Evolutionary conservation across 345 rosid species (phyloP), one percentile per base, ranked within the genome.

Genomic region (Cardiospermum halicacabum): DNA sequence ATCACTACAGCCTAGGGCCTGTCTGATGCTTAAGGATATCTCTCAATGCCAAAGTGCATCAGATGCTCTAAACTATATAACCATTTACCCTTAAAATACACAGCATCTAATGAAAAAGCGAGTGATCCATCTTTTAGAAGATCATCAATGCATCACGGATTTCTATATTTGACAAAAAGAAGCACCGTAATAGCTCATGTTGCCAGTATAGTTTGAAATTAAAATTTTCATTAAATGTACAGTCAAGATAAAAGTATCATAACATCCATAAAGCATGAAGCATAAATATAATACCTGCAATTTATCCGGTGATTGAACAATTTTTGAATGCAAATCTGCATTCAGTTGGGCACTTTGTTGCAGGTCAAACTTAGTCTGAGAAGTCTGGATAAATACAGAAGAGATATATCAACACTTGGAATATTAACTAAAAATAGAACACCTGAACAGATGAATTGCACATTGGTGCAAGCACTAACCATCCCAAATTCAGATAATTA

Each of bases 301-400:
- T 68, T 94, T 94, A 70, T 89, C 96, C 15, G 99, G 97, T 30
- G 99, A 94, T 48, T 91, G 96, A 73, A 94, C 96, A 66, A 94
- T 83, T 76, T 79, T 87, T 47, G 93, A 84, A 11, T 91, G 83
- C 28, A 91, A 77, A 61, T 76, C 82, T 57, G 89, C 93, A 76
- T 91, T 91, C 66, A 87, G 96, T 81, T 87, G 96, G 27, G 81
- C 93, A 65, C 87, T 84, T 75, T 87, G 91, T 31, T 87, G 86
- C 43, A 94, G 84, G 45, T 81, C 85, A 70, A 84, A 87, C 77
- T 91, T 96, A 4, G 93, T 89, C 75, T 80, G 82, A 12, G 88
- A 81, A 62, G 87, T 83, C 99, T 94, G 85, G 21, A 64, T 26
- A 37, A 62, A 24, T 65, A 60, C 47, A 77, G 51, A 53, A n/a